Percentiles rank a stretch among this genome's conserved stretches.
These are phyloP conservation scores for Bombardia bombarda DNA, from an alignment of 495 filamentous ascomycete genomes.

Conservation along the genomic window DNA sequence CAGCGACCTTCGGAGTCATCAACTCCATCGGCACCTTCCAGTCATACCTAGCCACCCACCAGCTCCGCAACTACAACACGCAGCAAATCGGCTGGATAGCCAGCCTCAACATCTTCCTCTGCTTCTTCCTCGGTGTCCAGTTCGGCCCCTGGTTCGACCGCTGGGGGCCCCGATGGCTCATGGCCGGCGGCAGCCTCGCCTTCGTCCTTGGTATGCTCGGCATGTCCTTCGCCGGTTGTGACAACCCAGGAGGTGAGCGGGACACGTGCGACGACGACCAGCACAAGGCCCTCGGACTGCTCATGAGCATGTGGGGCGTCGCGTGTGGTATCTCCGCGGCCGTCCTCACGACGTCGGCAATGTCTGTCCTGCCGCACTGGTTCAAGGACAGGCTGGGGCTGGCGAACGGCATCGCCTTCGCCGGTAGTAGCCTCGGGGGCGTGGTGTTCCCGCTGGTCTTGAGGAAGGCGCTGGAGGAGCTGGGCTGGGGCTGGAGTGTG, in stretches of 20 bases:
- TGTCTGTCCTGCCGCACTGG: conserved; percentile 32
- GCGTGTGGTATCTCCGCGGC: conserved; percentile 5
- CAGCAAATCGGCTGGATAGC: conserved; percentile 28
- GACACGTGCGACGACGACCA: background rate
- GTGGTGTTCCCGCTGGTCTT: conserved; percentile 41
- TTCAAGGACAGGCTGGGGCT: conserved; percentile 40
- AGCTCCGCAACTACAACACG: conserved; percentile 10
- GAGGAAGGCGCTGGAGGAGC: conserved; percentile 21
- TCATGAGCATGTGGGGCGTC: conserved; percentile 5
- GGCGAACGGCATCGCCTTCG: conserved; percentile 44
- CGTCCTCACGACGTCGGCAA: conserved; percentile 3
- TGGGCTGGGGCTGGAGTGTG: conserved; percentile 41
- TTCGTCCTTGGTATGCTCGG: conserved; percentile 2
- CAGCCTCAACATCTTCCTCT: conserved; percentile 40
- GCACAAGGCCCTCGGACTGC: background rate
- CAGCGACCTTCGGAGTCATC: conserved; percentile 27
- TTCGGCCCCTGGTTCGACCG: conserved; percentile 48
- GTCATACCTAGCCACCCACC: conserved; percentile 32
- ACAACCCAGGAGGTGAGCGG: no score
- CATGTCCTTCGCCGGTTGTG: background rate
- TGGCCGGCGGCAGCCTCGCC: conserved; percentile 3
- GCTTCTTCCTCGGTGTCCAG: conserved; percentile 42
- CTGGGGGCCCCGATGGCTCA: conserved; percentile 24
- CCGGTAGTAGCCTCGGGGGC: conserved; percentile 40
- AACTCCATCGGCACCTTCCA: conserved; percentile 41